A percentile compares a stretch with the other conserved stretches of the same genome.
phyloP scores from a whole-genome alignment of 768 basidiomycete genomes.

The Collybiopsis luxurians region DNA sequence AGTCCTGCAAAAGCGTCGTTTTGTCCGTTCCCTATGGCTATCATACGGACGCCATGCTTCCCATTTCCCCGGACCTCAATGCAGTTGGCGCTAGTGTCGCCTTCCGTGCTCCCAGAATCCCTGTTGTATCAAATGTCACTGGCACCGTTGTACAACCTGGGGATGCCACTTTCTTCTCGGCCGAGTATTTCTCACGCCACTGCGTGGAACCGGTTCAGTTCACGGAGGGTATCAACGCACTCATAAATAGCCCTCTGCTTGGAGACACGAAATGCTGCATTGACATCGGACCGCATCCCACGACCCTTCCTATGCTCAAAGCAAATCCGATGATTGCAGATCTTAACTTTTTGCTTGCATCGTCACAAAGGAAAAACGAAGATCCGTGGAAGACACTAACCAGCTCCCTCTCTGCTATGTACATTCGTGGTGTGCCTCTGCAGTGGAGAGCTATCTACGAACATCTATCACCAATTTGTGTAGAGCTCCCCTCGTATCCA shows the following conservation, averaged over 20 bases:
- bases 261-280: slow-evolving; percentile 48
- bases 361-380: slow-evolving; percentile 41
- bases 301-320: slow-evolving; percentile 56
- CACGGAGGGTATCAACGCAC: slow-evolving; percentile 42
- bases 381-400: slow-evolving; percentile 45
- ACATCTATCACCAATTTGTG: slow-evolving; percentile 38
- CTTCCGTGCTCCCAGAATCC: slow-evolving; percentile 48
- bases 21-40: slow-evolving; percentile 61
- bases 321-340: slow-evolving; percentile 30
- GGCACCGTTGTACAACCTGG: slow-evolving; percentile 54
- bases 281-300: slow-evolving; percentile 65
- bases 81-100: slow-evolving; percentile 32
- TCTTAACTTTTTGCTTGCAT: slow-evolving; percentile 40
- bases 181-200: slow-evolving; percentile 57
- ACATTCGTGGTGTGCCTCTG: slow-evolving; percentile 35
- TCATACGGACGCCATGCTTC: slow-evolving; percentile 65
- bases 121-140: slow-evolving; percentile 60
- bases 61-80: slow-evolving; percentile 49
- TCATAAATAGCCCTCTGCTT: slow-evolving; percentile 26
- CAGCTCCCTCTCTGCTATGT: slow-evolving; percentile 46
- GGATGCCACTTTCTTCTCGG: slow-evolving; percentile 42
- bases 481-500: slow-evolving; percentile 62
- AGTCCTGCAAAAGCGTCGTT: slow-evolving; percentile 36
- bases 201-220: slow-evolving; percentile 59
- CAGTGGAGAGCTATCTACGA: slow-evolving; percentile 57